Percentiles rank a stretch among this genome's conserved stretches.
These are phyloP conservation scores for Geotrichum europaeum DNA, from an alignment of 1,139 yeast genomes.

Conservation along the genomic window DNA sequence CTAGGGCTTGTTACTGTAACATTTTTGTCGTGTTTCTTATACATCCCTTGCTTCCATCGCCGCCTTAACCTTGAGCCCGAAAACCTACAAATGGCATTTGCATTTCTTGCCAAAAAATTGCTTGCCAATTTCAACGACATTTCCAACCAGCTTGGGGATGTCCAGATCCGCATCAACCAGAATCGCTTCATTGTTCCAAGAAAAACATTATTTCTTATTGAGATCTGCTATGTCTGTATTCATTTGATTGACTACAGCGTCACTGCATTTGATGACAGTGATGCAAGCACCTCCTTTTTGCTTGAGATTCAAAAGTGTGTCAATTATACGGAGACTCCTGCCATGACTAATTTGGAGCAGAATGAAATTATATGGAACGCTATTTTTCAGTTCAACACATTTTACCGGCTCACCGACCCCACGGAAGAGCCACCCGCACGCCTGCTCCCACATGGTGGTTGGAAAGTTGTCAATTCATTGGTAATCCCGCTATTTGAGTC, in stretches of 20 bases:
- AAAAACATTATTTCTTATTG: conserved; percentile 2
- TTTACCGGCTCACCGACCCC: conserved; percentile 4
- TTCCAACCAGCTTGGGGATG: neutral
- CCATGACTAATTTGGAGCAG: neutral
- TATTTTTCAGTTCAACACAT: conserved; percentile 10
- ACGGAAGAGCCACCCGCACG: neutral
- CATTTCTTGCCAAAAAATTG: neutral
- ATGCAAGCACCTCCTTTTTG: conserved; percentile 4
- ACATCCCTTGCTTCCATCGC: neutral
- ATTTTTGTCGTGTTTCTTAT: neutral
- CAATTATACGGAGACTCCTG: neutral
- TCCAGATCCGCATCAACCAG: neutral
- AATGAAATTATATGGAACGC: conserved; percentile 14
- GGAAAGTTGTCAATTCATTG: conserved; percentile 12
- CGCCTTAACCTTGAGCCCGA: neutral
- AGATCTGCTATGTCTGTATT: conserved; percentile 7
- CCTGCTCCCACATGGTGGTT: conserved; percentile 5
- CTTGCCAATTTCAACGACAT: conserved; percentile 6
- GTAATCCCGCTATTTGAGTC: conserved; percentile 11
- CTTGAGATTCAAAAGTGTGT: conserved; percentile 3
- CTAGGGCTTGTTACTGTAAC: neutral
- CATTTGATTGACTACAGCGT: conserved; percentile 5
- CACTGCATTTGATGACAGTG: neutral
- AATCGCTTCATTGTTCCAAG: neutral
- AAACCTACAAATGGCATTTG: neutral